A percentile compares a stretch with the other conserved stretches of the same genome.
Evolutionary conservation across 129 eudicot species (phyloP).

Genomic region (Mikania micrantha): DNA sequence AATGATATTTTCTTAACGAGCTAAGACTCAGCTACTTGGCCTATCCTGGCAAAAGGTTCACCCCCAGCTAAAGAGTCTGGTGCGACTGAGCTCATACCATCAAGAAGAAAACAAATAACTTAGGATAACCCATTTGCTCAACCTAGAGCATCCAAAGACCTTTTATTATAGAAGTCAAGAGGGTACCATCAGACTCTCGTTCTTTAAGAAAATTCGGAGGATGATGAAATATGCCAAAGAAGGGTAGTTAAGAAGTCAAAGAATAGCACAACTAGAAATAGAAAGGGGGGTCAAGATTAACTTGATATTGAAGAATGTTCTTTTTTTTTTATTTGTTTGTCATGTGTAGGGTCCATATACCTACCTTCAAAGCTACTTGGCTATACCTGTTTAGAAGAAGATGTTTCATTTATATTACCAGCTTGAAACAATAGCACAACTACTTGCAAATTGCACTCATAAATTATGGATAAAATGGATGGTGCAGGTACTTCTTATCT

Average conservation of each 20-base stretch:
- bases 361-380: conserved; percentile 11
- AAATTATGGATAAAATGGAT: background rate
- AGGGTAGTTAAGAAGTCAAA: conserved; percentile 20
- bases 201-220: background rate
- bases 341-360: conserved; percentile 13
- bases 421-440: conserved; percentile 31
- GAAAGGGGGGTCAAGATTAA: conserved; percentile 9
- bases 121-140: no score
- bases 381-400: conserved; percentile 18
- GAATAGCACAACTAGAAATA: conserved; percentile 10
- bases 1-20: no score
- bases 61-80: no score
- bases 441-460: background rate
- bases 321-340: background rate
- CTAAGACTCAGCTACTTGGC: no score
- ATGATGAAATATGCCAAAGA: conserved; percentile 7
- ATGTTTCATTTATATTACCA: conserved; percentile 28
- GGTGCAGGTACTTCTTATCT: background rate
- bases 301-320: conserved; percentile 30
- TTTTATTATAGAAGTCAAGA: no score
- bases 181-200: no score
- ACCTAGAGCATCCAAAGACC: no score
- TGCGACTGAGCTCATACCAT: no score
- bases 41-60: no score
- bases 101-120: no score